Percentiles rank a stretch among this genome's conserved stretches.
Evolutionary conservation across 208 protist genomes (phyloP).

Genomic region (Trypanosoma vivax): DNA sequence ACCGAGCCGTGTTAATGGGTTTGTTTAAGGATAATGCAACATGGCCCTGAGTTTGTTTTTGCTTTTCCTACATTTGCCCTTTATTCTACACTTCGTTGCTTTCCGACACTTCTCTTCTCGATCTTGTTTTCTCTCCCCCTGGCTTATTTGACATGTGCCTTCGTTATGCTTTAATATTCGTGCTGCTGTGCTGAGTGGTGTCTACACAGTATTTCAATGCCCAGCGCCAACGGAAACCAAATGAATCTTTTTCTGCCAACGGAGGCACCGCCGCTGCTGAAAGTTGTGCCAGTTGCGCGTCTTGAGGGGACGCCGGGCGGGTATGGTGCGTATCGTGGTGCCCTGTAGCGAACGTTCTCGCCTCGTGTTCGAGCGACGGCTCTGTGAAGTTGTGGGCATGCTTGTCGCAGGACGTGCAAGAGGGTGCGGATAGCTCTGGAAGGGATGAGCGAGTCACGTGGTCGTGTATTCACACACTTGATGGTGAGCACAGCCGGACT

Average conservation of each 20-base stretch:
- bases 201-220: neutral
- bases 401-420: neutral
- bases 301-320: constrained; percentile 55
- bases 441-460: constrained; percentile 17
- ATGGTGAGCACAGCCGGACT: constrained; percentile 71
- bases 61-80: too few species aligned
- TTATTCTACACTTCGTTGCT: too few species aligned
- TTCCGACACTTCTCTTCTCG: too few species aligned
- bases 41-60: too few species aligned
- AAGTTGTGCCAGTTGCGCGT: constrained; percentile 31
- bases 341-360: constrained; percentile 58
- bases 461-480: constrained; percentile 43
- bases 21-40: too few species aligned
- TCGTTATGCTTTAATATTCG: too few species aligned
- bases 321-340: constrained; percentile 86
- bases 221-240: neutral
- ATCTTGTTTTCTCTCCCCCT: too few species aligned
- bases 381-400: constrained; percentile 64
- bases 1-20: too few species aligned
- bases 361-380: constrained; percentile 63
- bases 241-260: constrained; percentile 10
- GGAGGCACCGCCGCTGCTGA: constrained; percentile 13
- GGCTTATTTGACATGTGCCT: too few species aligned
- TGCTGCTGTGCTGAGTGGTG: neutral
- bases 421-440: neutral